Evolutionary conservation across 192 early-diverging fungal genomes (phyloP), one percentile per base, ranked within the genome.

Genomic region (Radiomyces spectabilis): DNA sequence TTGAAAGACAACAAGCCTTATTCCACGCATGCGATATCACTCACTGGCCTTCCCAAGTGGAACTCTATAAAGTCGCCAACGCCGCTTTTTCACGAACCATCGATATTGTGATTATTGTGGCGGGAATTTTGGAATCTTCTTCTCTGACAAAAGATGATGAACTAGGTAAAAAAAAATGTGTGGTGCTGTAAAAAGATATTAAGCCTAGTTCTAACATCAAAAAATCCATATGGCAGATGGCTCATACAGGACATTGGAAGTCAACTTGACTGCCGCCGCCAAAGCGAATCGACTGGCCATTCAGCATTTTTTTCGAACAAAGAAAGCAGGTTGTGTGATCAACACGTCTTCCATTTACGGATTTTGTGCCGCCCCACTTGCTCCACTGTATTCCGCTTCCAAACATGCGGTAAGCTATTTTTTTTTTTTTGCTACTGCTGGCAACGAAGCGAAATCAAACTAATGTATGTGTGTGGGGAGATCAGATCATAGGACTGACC

Each of bases 291-390:
- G 55, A 21, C 18, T 57, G 15, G 55, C 55, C 0, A 47, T 57
- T 35, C 55, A 57, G 30, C 41, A 57, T 44, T 57, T 48, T 32
- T 21, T 57, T 25, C 31, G 19, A 16, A 27, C 34, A 37, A 47
- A 45, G 13, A 46, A 48, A 22, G 33, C 40, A 27, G 55, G 55
- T 4, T 57, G 55, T 38, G 27, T 57, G 1, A 57, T 57, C 55
- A 57, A 57, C 33, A 57, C 55, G 2, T 57, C 55, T 2, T 57
- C 55, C 7, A 47, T 57, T 22, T 57, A 45, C 48, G 55, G 55
- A 5, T 25, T 57, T 25, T 45, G 31, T 38, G 45, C 10, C 40
- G 43, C 55, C 19, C 44, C 44, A 29, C 16, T 47, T 22, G 43
- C 19, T 19, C 55, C 55, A n/a, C 18, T 57, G 25, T 57, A 57